Evolutionary conservation across 768 basidiomycete species (phyloP).

Genomic region (Cyathus striatus): DNA sequence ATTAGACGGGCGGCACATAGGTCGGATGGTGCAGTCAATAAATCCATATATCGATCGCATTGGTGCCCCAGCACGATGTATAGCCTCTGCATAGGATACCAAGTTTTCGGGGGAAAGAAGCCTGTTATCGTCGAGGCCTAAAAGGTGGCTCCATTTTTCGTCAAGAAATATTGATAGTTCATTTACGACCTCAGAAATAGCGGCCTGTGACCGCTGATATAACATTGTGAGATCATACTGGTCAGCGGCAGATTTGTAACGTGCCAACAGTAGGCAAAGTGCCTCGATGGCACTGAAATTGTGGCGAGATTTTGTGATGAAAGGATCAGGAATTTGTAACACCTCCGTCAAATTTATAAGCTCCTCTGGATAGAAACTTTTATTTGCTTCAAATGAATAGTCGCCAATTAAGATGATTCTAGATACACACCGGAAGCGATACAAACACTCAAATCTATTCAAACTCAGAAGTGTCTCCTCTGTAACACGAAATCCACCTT

Average conservation of each 20-base stretch:
- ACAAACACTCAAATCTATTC: background rate
- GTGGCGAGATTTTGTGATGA: background rate
- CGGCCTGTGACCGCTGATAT: background rate
- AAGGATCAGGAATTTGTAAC: background rate
- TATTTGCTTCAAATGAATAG: background rate
- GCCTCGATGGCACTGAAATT: background rate
- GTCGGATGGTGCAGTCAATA: background rate
- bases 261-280: background rate
- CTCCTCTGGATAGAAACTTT: background rate
- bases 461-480: background rate
- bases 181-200: background rate
- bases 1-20: constrained; percentile 1
- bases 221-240: background rate
- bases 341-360: background rate
- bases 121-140: background rate
- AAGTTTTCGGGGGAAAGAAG: background rate
- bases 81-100: background rate
- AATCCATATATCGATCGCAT: background rate
- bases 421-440: background rate
- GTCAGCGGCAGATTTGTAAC: background rate
- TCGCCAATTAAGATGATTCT: background rate
- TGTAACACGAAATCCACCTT: background rate
- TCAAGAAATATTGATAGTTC: background rate
- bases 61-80: background rate
- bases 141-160: background rate